phyloP scores from a whole-genome alignment of 1,284 basidiomycete genomes.

The Malassezia globosa region DNA sequence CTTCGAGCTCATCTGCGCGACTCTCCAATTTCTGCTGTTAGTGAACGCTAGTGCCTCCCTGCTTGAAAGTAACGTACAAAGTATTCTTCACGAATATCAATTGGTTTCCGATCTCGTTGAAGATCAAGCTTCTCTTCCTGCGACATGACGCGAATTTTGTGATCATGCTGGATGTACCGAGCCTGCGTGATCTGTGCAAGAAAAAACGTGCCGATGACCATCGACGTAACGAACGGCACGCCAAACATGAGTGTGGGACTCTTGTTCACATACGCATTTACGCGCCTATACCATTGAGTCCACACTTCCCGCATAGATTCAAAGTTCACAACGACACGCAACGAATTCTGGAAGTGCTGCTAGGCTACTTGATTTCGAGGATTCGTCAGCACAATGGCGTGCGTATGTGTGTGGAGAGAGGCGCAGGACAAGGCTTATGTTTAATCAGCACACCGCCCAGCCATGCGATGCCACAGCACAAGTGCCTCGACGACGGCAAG shows the following conservation, averaged over 20 bases:
- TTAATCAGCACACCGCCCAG: too few relatives aligned
- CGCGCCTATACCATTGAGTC: neutral
- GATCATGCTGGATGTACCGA: conserved; percentile 74
- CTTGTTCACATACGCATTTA: neutral
- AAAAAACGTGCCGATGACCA: conserved; percentile 77
- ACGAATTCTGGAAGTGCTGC: too few relatives aligned
- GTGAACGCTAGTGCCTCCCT: too few relatives aligned
- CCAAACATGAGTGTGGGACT: conserved; percentile 59
- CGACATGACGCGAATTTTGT: conserved; percentile 63
- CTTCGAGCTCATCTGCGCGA: conserved; percentile 63
- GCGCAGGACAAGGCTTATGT: too few relatives aligned
- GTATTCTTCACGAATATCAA: conserved; percentile 90
- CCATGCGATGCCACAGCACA: too few relatives aligned
- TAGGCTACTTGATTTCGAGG: too few relatives aligned
- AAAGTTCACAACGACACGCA: too few relatives aligned
- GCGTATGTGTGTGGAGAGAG: too few relatives aligned
- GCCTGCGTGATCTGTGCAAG: conserved; percentile 76
- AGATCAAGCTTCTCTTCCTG: conserved; percentile 75
- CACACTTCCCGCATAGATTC: too few relatives aligned
- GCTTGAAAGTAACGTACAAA: conserved; percentile 50
- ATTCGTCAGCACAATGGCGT: too few relatives aligned
- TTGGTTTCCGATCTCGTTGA: conserved; percentile 65
- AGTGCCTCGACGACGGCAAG: too few relatives aligned
- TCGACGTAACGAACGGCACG: conserved; percentile 70
- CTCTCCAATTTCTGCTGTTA: conserved; percentile 21